Evolutionary conservation across 2,329 filamentous ascomycete species (phyloP), one percentile per base, ranked within the genome.

Genomic region (Botrytis hyacinthi): DNA sequence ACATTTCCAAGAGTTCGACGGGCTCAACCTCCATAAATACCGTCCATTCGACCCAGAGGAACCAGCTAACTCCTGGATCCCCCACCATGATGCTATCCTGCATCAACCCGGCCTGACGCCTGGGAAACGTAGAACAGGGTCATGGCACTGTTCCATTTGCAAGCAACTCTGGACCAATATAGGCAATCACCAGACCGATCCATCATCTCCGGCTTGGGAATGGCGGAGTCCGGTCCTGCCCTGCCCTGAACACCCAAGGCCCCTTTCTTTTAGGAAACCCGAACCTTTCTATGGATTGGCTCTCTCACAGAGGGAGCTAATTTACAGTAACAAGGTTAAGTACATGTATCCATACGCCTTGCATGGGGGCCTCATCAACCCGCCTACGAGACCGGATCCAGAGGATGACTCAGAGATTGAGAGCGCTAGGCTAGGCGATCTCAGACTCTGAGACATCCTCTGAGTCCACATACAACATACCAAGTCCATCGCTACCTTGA

Each of bases 401-500:
- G 60, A 62, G 26, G 26, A 62, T 35, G 26, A 16, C 35, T n/a
- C 14, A n/a, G n/a, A n/a, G n/a, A n/a, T n/a, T n/a, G n/a, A n/a
- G n/a, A n/a, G n/a, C n/a, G n/a, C n/a, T n/a, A n/a, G n/a, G n/a
- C n/a, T n/a, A n/a, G n/a, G n/a, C n/a, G n/a, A n/a, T n/a, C 35
- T n/a, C 14, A 18, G 60, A 62, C 37, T 62, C 60, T 62, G 35
- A 42, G 20, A 3, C 26, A 16, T 4, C 3, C 5, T 10, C 37
- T 29, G 14, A 16, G 29, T 57, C 16, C 51, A 57, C 2, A 29
- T 42, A 62, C 22, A 22, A 42, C 26, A 35, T 62, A 62, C 35
- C 60, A 40, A 62, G 37, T 62, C 60, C 37, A 62, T 62, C 35
- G 60, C 37, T 62, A 62, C 60, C 37, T 62, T 12, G 60, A 62